Base-by-base conservation (phyloP, 257 asterid genomes). In the Scutellaria minor region DNA sequence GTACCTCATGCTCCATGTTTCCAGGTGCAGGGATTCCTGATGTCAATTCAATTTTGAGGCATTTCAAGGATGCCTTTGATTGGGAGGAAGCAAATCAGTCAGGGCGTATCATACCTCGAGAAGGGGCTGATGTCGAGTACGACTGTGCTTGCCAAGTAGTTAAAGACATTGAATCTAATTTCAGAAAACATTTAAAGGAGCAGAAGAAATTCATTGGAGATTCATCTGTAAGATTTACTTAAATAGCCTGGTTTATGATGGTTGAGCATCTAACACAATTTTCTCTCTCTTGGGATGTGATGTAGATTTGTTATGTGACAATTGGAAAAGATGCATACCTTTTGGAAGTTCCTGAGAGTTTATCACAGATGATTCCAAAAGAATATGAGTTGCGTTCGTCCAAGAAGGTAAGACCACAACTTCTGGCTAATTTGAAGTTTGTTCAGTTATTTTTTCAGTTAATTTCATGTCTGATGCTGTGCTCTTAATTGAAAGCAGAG, bases 41-140 rank as follows among this genome's bases (percentile, higher is more conserved):
- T 64, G 88, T 82, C 70, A 69, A 68, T 66, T 75, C 89, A 22
- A 78, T 88, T 85, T 82, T 94, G 74, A 84, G 69, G 71, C 85
- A 83, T 80, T 94, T 89, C 91, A 94, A 87, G 82, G 95, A 85
- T 79, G 96, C 95, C 71, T 94, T 94, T 73, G 99, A 91, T 77
- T 94, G 99, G 98, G 89, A 79, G 75, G 98, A 91, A 86, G 99
- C 99, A 79, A 82, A 85, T 78, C 80, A 76, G 64, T 91, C 97
- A 7, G 99, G 99, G 45, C 98, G 99, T 67, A 80, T 94, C 61
- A 83, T 94, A 81, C 99, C 98, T 48, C 83, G 85, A 74, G 96
- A 89, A 77, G 98, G 97, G 78, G 99, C 83, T 72, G 99, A 94
- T 85, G 22, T 83, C n/a, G 90, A 85, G 73, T 94, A 89, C 83